Evolutionary conservation across 176 grass and related monocot species (phyloP).

Genomic region (Lolium multiflorum): DNA sequence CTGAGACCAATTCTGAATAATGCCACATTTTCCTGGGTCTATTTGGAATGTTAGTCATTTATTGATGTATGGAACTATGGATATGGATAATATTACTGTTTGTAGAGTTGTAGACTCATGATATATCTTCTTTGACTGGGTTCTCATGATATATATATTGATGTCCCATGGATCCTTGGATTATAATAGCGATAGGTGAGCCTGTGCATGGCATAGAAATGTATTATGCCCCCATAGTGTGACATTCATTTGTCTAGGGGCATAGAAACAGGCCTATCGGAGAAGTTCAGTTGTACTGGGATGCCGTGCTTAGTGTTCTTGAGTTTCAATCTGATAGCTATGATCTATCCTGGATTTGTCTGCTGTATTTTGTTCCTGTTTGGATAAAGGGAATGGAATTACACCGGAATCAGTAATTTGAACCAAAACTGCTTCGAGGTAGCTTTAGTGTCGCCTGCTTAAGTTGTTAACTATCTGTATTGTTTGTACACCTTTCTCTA

Average conservation of each 20-base stretch:
- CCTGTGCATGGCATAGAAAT: neutral
- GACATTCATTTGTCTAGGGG: constrained; percentile 2
- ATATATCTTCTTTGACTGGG: neutral
- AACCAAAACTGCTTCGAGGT: neutral
- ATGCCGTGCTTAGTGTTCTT: neutral
- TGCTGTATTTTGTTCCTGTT: neutral
- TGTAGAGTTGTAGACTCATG: neutral
- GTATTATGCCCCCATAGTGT: neutral
- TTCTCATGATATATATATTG: neutral
- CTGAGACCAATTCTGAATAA: constrained; percentile 35
- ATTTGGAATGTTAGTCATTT: neutral
- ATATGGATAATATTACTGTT: neutral
- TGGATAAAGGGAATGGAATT: neutral
- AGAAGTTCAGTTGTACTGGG: neutral
- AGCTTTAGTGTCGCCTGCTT: neutral
- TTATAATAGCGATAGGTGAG: constrained; percentile 1
- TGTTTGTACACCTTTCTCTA: neutral
- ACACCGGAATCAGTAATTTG: neutral
- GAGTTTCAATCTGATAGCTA: neutral
- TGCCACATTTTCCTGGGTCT: neutral
- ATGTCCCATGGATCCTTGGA: constrained; percentile 15
- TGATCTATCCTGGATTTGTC: neutral
- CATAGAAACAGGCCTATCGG: neutral
- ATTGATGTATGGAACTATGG: neutral
- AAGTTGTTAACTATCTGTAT: neutral